Conservation (phyloP, 495 filamentous ascomycete genomes). For the Eremomyces bilateralis region DNA sequence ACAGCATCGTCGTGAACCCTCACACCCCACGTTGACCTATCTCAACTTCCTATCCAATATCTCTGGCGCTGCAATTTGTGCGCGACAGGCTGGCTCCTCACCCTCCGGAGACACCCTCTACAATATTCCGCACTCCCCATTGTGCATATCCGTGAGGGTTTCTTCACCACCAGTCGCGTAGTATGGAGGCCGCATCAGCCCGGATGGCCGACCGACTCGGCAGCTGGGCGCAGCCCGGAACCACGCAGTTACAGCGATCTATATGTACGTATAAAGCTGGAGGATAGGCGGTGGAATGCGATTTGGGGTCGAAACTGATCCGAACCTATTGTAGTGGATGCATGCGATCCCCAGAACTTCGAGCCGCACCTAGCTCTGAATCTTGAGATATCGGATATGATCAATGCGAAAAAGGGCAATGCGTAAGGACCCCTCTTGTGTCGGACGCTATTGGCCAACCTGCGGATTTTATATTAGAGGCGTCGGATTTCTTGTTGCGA, state of each 20-base stretch:
- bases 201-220: constrained; percentile 86
- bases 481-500: not conserved
- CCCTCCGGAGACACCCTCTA: no score
- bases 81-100: no score
- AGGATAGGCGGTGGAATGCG: not conserved
- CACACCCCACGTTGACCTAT: no score
- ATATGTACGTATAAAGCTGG: constrained; percentile 35
- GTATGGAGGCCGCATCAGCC: constrained; percentile 83
- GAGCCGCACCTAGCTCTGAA: constrained; percentile 92
- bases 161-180: no score
- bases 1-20: no score
- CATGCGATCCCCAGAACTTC: constrained; percentile 88
- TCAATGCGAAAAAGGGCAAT: constrained; percentile 95
- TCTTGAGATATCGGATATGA: constrained; percentile 87
- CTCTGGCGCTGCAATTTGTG: no score
- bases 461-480: no score
- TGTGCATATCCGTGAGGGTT: no score
- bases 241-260: constrained; percentile 78
- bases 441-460: not conserved
- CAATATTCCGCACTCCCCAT: no score
- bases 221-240: constrained; percentile 51
- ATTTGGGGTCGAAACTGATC: constrained; percentile 3
- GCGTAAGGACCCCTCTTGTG: constrained; percentile 30
- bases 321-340: constrained; percentile 36
- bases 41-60: no score